Percentiles rank a stretch among this genome's conserved stretches.
Conservation (phyloP, 257 asterid genomes). For the Solanum verrucosum region DNA sequence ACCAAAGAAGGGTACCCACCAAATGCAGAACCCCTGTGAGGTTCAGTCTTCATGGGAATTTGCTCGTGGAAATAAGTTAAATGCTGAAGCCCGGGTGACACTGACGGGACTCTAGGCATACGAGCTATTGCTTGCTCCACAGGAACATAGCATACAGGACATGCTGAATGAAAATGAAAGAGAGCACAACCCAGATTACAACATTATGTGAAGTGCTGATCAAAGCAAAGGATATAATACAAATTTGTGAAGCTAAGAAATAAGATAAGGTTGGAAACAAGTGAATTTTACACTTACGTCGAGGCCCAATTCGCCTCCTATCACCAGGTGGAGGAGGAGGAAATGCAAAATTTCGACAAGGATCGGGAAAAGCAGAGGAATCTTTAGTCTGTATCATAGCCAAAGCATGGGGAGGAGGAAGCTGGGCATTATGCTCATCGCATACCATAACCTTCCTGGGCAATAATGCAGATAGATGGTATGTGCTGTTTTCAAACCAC, state of each 20-base stretch:
- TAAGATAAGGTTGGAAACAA: not conserved
- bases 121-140: slow-evolving; percentile 75
- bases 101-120: slow-evolving; percentile 66
- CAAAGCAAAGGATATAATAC: not conserved
- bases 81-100: slow-evolving; percentile 60
- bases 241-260: not conserved
- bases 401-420: slow-evolving; percentile 30
- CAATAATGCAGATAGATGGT: slow-evolving; percentile 19
- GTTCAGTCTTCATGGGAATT: slow-evolving; percentile 45
- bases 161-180: slow-evolving; percentile 49
- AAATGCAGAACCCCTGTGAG: slow-evolving; percentile 78
- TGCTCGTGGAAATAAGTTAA: slow-evolving; percentile 62
- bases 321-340: slow-evolving; percentile 86
- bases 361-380: slow-evolving; percentile 24
- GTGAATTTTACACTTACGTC: slow-evolving; percentile 56
- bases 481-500: slow-evolving; percentile 41
- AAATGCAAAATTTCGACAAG: slow-evolving; percentile 67
- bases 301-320: slow-evolving; percentile 75
- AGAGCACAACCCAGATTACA: not conserved
- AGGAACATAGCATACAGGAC: slow-evolving; percentile 84
- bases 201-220: not conserved
- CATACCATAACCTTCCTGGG: slow-evolving; percentile 44
- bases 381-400: slow-evolving; percentile 16
- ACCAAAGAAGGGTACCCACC: slow-evolving; percentile 91
- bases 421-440: slow-evolving; percentile 34